phyloP scores from a whole-genome alignment of 148 eudicot species.

The Rhododendron ovatum region DNA sequence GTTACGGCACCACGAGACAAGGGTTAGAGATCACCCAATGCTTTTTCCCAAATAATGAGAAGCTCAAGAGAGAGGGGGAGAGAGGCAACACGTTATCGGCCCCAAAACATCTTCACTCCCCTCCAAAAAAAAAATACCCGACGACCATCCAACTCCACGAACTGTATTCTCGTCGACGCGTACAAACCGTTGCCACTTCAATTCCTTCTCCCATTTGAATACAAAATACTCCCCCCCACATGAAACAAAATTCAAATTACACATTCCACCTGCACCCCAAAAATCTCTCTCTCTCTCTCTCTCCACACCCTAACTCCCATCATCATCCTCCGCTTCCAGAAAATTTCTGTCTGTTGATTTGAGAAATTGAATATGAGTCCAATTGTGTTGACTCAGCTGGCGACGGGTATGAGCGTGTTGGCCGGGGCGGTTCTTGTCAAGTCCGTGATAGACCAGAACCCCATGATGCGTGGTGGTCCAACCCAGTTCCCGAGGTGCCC shows the following conservation, averaged over 20 bases:
- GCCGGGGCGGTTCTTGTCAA: constrained; percentile 78
- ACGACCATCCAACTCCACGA: not conserved
- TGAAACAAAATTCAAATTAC: not conserved
- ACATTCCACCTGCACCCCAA: not conserved
- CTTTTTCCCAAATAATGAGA: too few species aligned
- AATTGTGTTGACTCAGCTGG: constrained; percentile 68
- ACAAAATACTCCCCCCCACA: not conserved
- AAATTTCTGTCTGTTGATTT: too few species aligned
- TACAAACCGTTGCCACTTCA: constrained; percentile 16
- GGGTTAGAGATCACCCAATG: too few species aligned
- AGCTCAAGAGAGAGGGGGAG: too few species aligned
- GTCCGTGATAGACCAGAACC: constrained; percentile 55
- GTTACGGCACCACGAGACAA: too few species aligned
- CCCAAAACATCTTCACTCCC: constrained; percentile 14
- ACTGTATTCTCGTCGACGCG: constrained; percentile 5
- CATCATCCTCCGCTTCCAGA: not conserved
- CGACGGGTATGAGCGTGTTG: constrained; percentile 69
- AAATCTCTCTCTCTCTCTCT: not conserved
- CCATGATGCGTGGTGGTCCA: constrained; percentile 47
- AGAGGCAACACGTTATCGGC: not conserved
- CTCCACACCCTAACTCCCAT: too few species aligned
- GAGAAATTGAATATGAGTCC: constrained; percentile 44
- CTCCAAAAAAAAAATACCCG: constrained; percentile 2
- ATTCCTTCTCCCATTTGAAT: not conserved
- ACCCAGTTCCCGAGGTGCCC: constrained; percentile 61